Percentiles rank a stretch among this genome's conserved stretches.
phyloP scores from a whole-genome alignment of 2,329 filamentous ascomycete species.

The Trichophyton equinum region DNA sequence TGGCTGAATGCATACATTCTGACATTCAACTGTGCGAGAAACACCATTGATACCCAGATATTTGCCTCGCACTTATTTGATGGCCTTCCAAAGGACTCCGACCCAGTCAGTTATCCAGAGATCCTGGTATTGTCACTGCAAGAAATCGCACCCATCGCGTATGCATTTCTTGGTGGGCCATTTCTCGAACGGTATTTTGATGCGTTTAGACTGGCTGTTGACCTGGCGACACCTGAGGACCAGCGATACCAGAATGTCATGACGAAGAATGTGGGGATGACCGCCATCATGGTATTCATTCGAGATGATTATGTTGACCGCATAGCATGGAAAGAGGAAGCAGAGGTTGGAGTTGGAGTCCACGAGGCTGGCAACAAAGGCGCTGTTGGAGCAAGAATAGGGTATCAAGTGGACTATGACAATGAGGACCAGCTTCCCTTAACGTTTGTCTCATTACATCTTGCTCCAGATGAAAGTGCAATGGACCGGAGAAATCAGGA shows the following conservation, averaged over 20 bases:
- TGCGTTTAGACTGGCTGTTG: slow-evolving; percentile 57
- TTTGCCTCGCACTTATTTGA: slow-evolving; percentile 61
- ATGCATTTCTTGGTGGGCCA: slow-evolving; percentile 74
- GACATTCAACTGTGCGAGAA: slow-evolving; percentile 5
- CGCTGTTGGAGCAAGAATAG: slow-evolving; percentile 64
- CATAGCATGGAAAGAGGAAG: slow-evolving; percentile 57
- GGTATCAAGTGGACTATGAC: slow-evolving; percentile 37
- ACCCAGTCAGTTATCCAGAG: slow-evolving; percentile 47
- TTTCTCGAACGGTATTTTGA: slow-evolving; percentile 65
- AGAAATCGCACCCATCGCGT: slow-evolving; percentile 73
- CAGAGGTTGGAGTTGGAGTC: slow-evolving; percentile 70
- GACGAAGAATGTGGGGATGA: slow-evolving; percentile 73
- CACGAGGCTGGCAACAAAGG: slow-evolving; percentile 94
- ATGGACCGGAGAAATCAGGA: slow-evolving; percentile 67
- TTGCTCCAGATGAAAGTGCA: slow-evolving; percentile 77
- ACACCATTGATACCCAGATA: slow-evolving; percentile 51
- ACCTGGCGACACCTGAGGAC: slow-evolving; percentile 42
- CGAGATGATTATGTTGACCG: slow-evolving; percentile 45
- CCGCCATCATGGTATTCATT: slow-evolving; percentile 74
- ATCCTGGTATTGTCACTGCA: slow-evolving; percentile 61
- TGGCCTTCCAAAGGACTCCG: slow-evolving; percentile 42
- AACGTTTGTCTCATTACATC: slow-evolving; percentile 77
- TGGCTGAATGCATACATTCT: neutral
- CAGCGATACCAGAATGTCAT: slow-evolving; percentile 56
- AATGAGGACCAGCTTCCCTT: slow-evolving; percentile 46